Evolutionary conservation across 2,329 filamentous ascomycete species (phyloP), one percentile per base, ranked within the genome.

Genomic region (Epichloe glyceriae): DNA sequence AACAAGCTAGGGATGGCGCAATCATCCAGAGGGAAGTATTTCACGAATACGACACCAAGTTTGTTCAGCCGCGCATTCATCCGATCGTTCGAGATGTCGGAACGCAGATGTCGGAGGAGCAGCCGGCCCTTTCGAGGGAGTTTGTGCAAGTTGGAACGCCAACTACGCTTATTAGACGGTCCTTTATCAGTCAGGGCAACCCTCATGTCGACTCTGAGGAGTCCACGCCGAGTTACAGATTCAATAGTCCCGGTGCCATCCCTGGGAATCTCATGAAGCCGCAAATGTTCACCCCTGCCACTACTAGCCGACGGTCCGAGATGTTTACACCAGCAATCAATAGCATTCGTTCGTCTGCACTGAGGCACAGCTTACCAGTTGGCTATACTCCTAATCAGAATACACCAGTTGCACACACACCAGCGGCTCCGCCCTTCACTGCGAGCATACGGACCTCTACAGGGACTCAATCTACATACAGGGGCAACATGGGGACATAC

Each of bases 31-130:
- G 85, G 59, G 87, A 97, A 67, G 91, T 97, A 5, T 76, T 97
- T 68, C 84, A 89, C 64, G 93, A 98, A 68, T 98, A 98, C 63
- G 88, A 97, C 63, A 87, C 82, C 58, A 98, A 98, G 70, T 96
- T 85, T 62, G 93, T 98, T 1, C 88, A 94, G 61, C 93, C 93
- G 2, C 78, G 83, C 11, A 79, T 95, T n/a, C 86, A 94, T 58
- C 86, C 85, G 7, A 73, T 86, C 5, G 86, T 94, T 56, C 70
- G 78, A 50, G 77, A 81, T 80, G 88, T 91, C 1, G 86, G 81
- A 5, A 93, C 86, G 1, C 91, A 97, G 65, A 83, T 85, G 52
- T 80, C 79, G 39, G 67, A 69, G 44, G 71, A 75, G 15, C 67
- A 71, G 8, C 67, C 67, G 8, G 60, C 63, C 7, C 66, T 70